These are phyloP conservation scores for Cystobasidium ongulense DNA, from an alignment of 768 basidiomycete genomes.

Conservation along the genomic window DNA sequence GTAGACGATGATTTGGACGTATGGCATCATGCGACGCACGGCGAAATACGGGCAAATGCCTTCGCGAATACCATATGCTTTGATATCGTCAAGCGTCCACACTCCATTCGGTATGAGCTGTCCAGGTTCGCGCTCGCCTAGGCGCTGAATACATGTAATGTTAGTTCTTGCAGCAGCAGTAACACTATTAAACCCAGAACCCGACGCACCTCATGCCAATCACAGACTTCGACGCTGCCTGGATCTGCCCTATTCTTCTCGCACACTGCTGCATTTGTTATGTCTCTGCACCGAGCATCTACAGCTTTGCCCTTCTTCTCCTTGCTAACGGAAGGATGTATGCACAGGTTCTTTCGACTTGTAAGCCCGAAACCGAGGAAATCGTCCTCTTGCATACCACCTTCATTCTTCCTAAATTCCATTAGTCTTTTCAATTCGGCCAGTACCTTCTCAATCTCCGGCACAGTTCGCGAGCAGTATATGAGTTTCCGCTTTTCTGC, in stretches of 20 bases:
- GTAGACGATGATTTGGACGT: slow-evolving; percentile 92
- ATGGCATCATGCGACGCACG: slow-evolving; percentile 93
- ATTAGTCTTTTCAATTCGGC: slow-evolving; percentile 89
- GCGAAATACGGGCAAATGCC: slow-evolving; percentile 90
- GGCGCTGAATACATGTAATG: slow-evolving; percentile 53
- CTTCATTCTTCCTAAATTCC: slow-evolving; percentile 66
- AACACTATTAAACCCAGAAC: background rate
- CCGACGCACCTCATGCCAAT: slow-evolving; percentile 84
- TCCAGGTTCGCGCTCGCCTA: slow-evolving; percentile 72
- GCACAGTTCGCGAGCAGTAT: slow-evolving; percentile 98
- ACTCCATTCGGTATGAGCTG: slow-evolving; percentile 74
- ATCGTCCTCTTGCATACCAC: slow-evolving; percentile 59
- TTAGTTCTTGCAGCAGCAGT: background rate
- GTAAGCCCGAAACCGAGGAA: slow-evolving; percentile 89
- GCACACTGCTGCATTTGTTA: slow-evolving; percentile 74
- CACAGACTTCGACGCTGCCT: slow-evolving; percentile 80
- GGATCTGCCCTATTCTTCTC: slow-evolving; percentile 78
- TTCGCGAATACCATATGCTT: slow-evolving; percentile 76
- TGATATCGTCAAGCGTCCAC: slow-evolving; percentile 86
- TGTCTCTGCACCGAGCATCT: slow-evolving; percentile 90
- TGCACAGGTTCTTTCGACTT: slow-evolving; percentile 89
- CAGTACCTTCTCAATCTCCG: slow-evolving; percentile 96
- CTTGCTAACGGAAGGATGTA: slow-evolving; percentile 88
- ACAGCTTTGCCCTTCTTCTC: slow-evolving; percentile 98
- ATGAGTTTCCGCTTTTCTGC: slow-evolving; percentile 86